Evolutionary conservation across 116 monocot species (phyloP), one percentile per base, ranked within the genome.

Genomic region (Trichopus zeylanicus): DNA sequence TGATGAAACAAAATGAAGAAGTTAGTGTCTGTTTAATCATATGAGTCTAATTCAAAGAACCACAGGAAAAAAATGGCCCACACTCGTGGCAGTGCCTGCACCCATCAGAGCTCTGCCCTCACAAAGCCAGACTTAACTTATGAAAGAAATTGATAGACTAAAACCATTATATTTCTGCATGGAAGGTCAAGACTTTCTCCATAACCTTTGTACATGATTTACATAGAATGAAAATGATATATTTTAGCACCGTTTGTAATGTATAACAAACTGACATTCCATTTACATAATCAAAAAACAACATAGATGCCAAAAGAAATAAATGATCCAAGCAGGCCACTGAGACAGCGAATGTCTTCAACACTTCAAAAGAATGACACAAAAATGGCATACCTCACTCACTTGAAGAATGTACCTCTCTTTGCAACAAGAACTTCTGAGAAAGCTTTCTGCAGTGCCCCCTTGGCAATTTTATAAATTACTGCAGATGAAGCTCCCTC

Each of bases 401-500:
- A 56, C 57, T 65, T 63, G 61, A 60, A 72, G 34, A 72, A 39
- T 64, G 66, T 20, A 48, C 67, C 79, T 56, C 47, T 78, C 67
- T 90, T 97, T 30, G 77, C 78, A 69, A 78, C 70, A 49, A 76
- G 69, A 63, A 94, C 76, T 65, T 97, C 84, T n/a, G 70, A 37
- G 59, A 81, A 79, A 63, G 90, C 95, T 53, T 81, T 90, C 53
- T 74, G 76, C 60, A 97, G 61, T 30, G 91, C 90, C 23, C 60
- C 64, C 48, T 87, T 97, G 39, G 95, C 87, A 60, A 67, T 70
- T 60, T 84, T 90, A 71, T 90, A 90, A 24, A 86, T 77, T 0
- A 51, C 61, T 32, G 75, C 70, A 61, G 87, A 84, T 65, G 91
- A 72, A 0, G 81, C 68, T 31, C 95, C 95, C 25, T 97, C 95